Base-by-base conservation (phyloP, 257 asterid species). In the Penstemon barbatus region DNA sequence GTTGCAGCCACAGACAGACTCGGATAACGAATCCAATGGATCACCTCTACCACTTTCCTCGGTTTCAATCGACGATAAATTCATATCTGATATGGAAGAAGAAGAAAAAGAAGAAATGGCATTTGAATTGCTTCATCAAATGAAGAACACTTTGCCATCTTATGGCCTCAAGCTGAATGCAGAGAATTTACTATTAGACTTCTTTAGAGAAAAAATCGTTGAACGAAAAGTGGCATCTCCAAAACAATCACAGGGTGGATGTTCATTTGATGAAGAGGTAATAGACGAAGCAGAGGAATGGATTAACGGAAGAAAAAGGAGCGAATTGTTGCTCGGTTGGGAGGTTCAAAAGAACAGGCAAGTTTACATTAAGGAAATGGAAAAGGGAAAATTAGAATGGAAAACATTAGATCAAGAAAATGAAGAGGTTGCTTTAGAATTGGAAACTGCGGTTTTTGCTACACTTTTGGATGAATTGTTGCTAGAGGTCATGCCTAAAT, bases 351-450 rank as follows among this genome's bases (percentile, higher is more conserved):
- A 75, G 82, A 84, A 85, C 77, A 75, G 90, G 63, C 74, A 69
- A 60, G 76, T 83, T 10, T 90, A 82, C 65, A 54, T 90, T 36
- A 68, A 62, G 3, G 98, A 83, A 13, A 88, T 89, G 87, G 97
- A 88, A 61, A 81, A 67, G n/a, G 69, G 74, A 41, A 25, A 25
- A 25, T 25, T 1, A 69, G 51, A 15, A 44, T 92, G 97, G 98
- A 86, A 59, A 72, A 69, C 57, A 15, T 67, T 70, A 63, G 81
- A 77, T 57, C 65, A 79, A 62, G 91, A 88, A 78, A 77, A 49
- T 25, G 38, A 76, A 49, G 88, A 78, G 54, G 77, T 90, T 78
- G 82, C 62, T 51, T 38, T 71, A 37, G 91, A 82, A 83, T 53
- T 92, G 86, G 97, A 77, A 75, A 68, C 7, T 68, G 88, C 81